Evolutionary conservation across 1,284 basidiomycete species (phyloP), one percentile per base, ranked within the genome.

Genomic region (Amylostereum chailletii): DNA sequence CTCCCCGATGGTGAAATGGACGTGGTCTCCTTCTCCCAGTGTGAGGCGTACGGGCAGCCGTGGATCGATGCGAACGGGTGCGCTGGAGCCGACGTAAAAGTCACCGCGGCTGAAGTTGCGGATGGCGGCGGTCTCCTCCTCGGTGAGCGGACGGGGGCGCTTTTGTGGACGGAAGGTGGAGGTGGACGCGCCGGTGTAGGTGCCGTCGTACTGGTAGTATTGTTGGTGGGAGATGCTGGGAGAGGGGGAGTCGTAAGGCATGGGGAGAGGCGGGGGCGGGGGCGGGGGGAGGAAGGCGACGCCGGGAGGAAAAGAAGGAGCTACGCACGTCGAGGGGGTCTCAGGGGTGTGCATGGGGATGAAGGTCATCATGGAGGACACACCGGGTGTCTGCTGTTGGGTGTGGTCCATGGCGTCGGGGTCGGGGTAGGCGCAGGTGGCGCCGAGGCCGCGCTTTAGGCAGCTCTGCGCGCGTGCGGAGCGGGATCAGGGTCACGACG

Each of bases 41-140:
- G 83, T 86, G 37, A 88, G 75, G 50, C 81, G 70, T 51, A 88
- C 85, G 26, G 85, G 82, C 34, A 88, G 65, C 45, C 86, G 77
- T 32, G 84, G 83, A 59, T 88, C 85, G 63, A 88, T 86, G 57
- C 83, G 77, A 33, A 88, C 83, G 7, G 86, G 85, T 4, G 83
- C 83, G 56, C 81, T 86, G 38, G 70, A 78, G 47, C 86, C 85
- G 47, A 88, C 81, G 58, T 80, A 88, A 61, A 88, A 88, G 60
- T 87, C 84, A 5, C 85, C 85, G 47, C 85, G 76, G 52, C 70
- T 81, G 58, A 85, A 88, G 59, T 86, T 86, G 61, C 85, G 76
- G 67, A 88, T 87, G 30, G 84, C 83, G 9, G 83, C 83, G 5
- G 85, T 75, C 63, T 88, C 85, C 55, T 88, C 84, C 57, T 88